Percentiles rank a stretch among this genome's conserved stretches.
Conservation (phyloP, 768 basidiomycete species). For the Collybiopsis confluens region DNA sequence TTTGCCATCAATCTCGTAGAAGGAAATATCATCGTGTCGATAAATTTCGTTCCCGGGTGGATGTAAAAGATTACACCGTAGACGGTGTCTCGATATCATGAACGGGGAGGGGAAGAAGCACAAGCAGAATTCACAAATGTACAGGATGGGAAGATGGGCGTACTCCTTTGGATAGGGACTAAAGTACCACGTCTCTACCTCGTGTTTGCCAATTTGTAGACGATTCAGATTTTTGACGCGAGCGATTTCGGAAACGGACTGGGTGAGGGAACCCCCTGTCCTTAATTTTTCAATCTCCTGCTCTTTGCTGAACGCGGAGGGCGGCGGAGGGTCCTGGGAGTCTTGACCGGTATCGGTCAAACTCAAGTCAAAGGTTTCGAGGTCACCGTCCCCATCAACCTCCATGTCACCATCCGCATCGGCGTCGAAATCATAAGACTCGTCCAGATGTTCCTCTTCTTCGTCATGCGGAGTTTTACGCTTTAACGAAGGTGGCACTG, state of each 20-base stretch:
- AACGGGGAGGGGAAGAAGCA: constrained; percentile 87
- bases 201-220: constrained; percentile 92
- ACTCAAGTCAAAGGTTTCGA: constrained; percentile 63
- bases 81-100: constrained; percentile 89
- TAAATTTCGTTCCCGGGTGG: constrained; percentile 99
- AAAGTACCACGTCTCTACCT: constrained; percentile 99
- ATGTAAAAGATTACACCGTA: constrained; percentile 85
- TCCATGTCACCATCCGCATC: constrained; percentile 74
- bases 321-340: constrained; percentile 42
- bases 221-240: constrained; percentile 98
- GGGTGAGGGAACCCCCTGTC: constrained; percentile 98
- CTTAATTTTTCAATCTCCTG: constrained; percentile 98
- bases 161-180: constrained; percentile 98
- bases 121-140: constrained; percentile 98
- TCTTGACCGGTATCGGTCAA: constrained; percentile 48
- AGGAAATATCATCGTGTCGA: constrained; percentile 93
- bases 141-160: constrained; percentile 90
- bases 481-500: constrained; percentile 57
- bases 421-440: constrained; percentile 48
- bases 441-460: constrained; percentile 58
- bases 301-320: constrained; percentile 84
- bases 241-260: constrained; percentile 95
- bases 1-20: constrained; percentile 98
- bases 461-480: constrained; percentile 67
- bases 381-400: constrained; percentile 71